These are phyloP conservation scores for Naganishia onofrii DNA, from an alignment of 768 basidiomycete genomes.

Conservation along the genomic window DNA sequence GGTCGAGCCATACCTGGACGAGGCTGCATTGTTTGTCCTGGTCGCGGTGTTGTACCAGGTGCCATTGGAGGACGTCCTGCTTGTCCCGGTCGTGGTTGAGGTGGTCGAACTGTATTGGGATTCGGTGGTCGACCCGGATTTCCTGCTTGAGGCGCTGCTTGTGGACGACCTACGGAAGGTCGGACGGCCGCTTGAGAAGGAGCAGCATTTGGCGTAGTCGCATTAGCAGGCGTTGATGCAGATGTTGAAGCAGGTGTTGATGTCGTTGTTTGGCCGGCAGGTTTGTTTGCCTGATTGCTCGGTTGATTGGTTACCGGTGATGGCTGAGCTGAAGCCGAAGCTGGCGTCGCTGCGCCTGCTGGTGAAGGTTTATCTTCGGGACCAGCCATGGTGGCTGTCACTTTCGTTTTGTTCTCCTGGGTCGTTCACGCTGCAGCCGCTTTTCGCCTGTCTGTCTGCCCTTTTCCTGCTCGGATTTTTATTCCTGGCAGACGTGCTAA, in stretches of 20 bases:
- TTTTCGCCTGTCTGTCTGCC: not conserved
- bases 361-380: conserved; percentile 8
- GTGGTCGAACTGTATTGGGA: not conserved
- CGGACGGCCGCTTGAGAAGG: not conserved
- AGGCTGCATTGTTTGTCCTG: conserved; percentile 7
- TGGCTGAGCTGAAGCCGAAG: not conserved
- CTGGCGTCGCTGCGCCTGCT: not conserved
- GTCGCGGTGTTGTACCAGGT: conserved; percentile 1
- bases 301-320: not conserved
- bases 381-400: conserved; percentile 16
- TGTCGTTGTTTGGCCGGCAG: not conserved
- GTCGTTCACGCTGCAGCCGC: not conserved
- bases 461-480: not conserved
- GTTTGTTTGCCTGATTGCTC: not conserved
- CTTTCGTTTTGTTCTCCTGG: not conserved
- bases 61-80: conserved; percentile 11
- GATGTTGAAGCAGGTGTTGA: not conserved
- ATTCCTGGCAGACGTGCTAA: conserved; percentile 3
- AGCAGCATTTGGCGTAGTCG: not conserved
- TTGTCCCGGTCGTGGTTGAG: conserved; percentile 16
- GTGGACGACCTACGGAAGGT: conserved; percentile 6
- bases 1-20: conserved; percentile 21
- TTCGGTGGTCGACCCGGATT: conserved; percentile 13
- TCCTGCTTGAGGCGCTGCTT: not conserved
- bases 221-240: conserved; percentile 1